A percentile compares a stretch with the other conserved stretches of the same genome.
Conservation (phyloP, 2,329 filamentous ascomycete genomes). For the Penicillium capsulatum region DNA sequence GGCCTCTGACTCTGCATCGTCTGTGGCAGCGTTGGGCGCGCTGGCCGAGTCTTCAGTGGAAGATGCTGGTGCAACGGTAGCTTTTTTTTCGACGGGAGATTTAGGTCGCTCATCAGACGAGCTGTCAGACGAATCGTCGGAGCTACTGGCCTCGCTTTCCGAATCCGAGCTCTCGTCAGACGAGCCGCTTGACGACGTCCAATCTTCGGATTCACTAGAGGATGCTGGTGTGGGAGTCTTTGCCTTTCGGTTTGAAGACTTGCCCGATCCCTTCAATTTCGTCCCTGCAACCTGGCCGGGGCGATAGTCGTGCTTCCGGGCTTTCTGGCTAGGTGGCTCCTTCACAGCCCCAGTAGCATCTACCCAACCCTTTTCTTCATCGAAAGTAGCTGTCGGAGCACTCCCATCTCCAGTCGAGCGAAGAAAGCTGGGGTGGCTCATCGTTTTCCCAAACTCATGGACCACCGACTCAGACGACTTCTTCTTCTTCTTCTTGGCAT, state of each 20-base stretch:
- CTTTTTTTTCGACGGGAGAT: slow-evolving; percentile 24
- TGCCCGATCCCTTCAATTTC: slow-evolving; percentile 27
- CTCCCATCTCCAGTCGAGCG: slow-evolving; percentile 51
- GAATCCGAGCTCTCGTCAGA: slow-evolving; percentile 28
- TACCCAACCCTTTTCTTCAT: slow-evolving; percentile 85
- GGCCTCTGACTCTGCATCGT: slow-evolving; percentile 7
- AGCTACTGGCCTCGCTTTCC: slow-evolving; percentile 24
- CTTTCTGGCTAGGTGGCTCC: slow-evolving; percentile 30
- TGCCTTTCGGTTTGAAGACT: slow-evolving; percentile 12
- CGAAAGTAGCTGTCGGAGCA: slow-evolving; percentile 59
- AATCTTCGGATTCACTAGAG: slow-evolving; percentile 28
- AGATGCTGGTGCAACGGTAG: slow-evolving; percentile 9
- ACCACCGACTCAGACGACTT: slow-evolving; percentile 64
- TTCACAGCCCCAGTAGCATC: slow-evolving; percentile 73
- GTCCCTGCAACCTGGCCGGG: slow-evolving; percentile 31
- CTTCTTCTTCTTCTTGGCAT: slow-evolving; percentile 56
- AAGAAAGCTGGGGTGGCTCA: slow-evolving; percentile 77
- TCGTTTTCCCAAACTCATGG: slow-evolving; percentile 85
- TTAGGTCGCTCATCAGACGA: slow-evolving; percentile 26
- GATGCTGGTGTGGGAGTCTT: slow-evolving; percentile 13
- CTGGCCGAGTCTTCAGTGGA: slow-evolving; percentile 7
- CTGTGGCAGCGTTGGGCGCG: slow-evolving; percentile 7
- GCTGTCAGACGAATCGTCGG: slow-evolving; percentile 26
- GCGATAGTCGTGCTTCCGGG: slow-evolving; percentile 27
- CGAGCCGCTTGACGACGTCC: slow-evolving; percentile 37